phyloP scores from a whole-genome alignment of 2,329 filamentous ascomycete species.

The Grosmannia clavigera region DNA sequence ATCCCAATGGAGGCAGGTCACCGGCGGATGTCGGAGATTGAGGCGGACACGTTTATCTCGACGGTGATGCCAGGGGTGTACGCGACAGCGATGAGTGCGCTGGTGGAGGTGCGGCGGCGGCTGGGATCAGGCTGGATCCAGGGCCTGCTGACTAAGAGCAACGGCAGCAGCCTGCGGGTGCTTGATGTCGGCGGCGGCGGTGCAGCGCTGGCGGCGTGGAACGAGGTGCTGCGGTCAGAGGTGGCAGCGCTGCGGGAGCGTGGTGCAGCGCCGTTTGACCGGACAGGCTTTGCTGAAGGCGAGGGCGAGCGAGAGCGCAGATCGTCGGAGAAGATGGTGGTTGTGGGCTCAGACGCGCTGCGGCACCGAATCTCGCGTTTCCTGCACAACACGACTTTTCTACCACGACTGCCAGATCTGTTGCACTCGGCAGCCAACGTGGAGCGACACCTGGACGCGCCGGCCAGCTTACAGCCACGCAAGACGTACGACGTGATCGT shows the following conservation, averaged over 20 bases:
- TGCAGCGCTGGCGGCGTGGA: conserved; percentile 61
- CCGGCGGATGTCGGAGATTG: conserved; percentile 58
- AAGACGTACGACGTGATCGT: conserved; percentile 87
- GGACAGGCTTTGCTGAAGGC: conserved; percentile 25
- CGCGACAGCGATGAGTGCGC: conserved; percentile 50
- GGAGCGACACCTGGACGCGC: conserved; percentile 46
- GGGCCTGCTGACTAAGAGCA: conserved; percentile 45
- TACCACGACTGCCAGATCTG: conserved; percentile 85
- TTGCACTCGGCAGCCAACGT: conserved; percentile 50
- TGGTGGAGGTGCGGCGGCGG: conserved; percentile 63
- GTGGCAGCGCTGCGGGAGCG: conserved; percentile 57
- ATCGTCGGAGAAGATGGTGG: conserved; percentile 63
- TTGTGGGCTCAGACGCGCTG: conserved; percentile 64
- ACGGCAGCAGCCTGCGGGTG: conserved; percentile 45
- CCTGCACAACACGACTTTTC: conserved; percentile 79
- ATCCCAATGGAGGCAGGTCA: conserved; percentile 53
- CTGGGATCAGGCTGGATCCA: conserved; percentile 60
- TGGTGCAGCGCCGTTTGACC: conserved; percentile 47
- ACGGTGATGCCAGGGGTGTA: conserved; percentile 60
- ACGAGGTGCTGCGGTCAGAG: conserved; percentile 68
- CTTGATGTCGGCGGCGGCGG: conserved; percentile 66
- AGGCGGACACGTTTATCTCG: conserved; percentile 61
- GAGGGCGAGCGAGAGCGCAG: conserved; percentile 26
- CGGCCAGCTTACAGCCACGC: conserved; percentile 38
- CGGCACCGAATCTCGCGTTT: conserved; percentile 64